Conservation (phyloP, 169 alveolate species). For the Eimeria praecox region DNA sequence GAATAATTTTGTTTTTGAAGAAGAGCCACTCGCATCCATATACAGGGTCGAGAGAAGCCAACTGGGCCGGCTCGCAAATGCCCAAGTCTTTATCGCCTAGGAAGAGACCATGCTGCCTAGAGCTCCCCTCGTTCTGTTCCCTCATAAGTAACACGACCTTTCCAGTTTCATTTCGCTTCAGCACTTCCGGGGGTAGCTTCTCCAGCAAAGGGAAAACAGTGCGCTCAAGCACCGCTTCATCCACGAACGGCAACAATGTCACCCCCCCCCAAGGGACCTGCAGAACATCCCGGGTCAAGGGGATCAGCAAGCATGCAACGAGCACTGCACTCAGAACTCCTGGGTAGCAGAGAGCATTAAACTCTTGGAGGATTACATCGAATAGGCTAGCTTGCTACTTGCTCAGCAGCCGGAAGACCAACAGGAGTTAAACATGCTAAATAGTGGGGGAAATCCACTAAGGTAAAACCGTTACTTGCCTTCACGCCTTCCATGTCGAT, state of each 20-base stretch:
- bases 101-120: not conserved
- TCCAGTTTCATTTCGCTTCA: conserved; percentile 64
- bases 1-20: conserved; percentile 22
- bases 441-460: not conserved
- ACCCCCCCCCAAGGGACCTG: conserved; percentile 90
- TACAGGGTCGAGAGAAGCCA: conserved; percentile 35
- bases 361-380: not conserved
- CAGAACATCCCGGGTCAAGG: not conserved
- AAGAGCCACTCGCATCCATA: conserved; percentile 25
- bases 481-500: conserved; percentile 89
- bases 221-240: conserved; percentile 78
- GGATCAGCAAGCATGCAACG: not conserved
- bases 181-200: conserved; percentile 49
- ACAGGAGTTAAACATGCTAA: not conserved
- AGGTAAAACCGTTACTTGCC: conserved; percentile 4
- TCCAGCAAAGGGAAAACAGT: conserved; percentile 13
- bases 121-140: not conserved
- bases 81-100: not conserved
- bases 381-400: not conserved
- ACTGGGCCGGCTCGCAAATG: not conserved
- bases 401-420: not conserved
- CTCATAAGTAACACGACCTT: conserved; percentile 58
- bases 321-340: not conserved
- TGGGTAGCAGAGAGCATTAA: not conserved
- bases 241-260: conserved; percentile 88